Base-by-base conservation (phyloP, 192 early-diverging fungal species). In the Coemansia furcata region DNA sequence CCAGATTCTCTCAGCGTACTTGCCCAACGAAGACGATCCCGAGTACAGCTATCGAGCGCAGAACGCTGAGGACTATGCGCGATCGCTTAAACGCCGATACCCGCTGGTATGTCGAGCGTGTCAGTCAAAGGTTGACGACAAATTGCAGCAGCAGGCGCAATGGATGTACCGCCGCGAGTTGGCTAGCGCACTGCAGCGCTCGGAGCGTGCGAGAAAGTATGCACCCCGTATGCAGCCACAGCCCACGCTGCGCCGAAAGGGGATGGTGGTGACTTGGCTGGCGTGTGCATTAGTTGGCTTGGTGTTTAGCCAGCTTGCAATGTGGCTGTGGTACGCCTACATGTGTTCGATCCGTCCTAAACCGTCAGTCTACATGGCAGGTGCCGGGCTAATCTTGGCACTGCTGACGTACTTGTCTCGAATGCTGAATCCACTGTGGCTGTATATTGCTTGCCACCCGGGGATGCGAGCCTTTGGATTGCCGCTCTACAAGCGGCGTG, bases 351-450 rank as follows among this genome's bases (percentile, higher is more conserved):
- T 3, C 21, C 32, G 12, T 3, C 26, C n/a, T 19, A n/a, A 0
- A 2, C 57, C 55, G 12, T 23, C 21, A 12, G 26, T 5, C 7
- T 7, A 17, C 5, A 36, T 26, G 1, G 43, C 46, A 15, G 60
- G 50, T 10, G 39, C 19, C 21, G 69, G 50, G 10, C 37, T 70
- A 39, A 44, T 30, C 14, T 46, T 76, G 32, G 62, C 73, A 4
- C 7, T 60, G 35, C 37, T 65, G 8, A 73, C 73, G 38, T 69
- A 67, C 43, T 11, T 54, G 1, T 58, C 60, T 12, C 69, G 78
- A 14, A 23, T 72, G 60, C 42, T 81, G 42, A 81, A 81, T 55
- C 78, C 78, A 3, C 46, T 81, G 60, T 81, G 73, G 73, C 67
- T 81, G 3, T 64, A 70, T 33, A 52, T 72, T 33, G 78, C 78